Percentiles rank a stretch among this genome's conserved stretches.
These are phyloP conservation scores for Alnus glutinosa DNA, from an alignment of 306 rosid species.

Conservation along the genomic window DNA sequence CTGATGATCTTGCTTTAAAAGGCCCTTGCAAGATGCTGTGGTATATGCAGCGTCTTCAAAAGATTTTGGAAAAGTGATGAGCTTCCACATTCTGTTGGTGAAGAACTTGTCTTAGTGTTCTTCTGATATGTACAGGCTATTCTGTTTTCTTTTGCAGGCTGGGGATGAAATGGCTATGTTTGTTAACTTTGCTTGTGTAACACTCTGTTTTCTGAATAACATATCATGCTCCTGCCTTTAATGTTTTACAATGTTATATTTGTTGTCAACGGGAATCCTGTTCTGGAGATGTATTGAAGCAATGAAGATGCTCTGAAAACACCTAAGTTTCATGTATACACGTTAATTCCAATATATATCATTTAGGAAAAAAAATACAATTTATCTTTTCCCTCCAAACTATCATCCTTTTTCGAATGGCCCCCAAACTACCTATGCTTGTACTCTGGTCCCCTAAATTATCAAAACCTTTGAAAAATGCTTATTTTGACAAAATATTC, in stretches of 20 bases:
- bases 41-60: neutral
- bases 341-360: neutral
- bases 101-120: neutral
- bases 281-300: neutral
- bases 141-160: neutral
- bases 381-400: no score
- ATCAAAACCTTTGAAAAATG: no score
- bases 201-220: neutral
- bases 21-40: neutral
- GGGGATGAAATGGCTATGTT: neutral
- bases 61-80: neutral
- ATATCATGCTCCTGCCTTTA: no score
- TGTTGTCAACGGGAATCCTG: neutral
- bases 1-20: constrained; percentile 4
- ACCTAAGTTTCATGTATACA: neutral
- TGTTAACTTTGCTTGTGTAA: neutral
- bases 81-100: neutral
- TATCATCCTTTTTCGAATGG: no score
- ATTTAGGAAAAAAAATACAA: neutral
- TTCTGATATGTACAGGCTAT: neutral
- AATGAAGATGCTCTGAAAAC: neutral
- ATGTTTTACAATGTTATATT: neutral
- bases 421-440: no score
- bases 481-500: no score
- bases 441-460: no score